Conservation (phyloP, 768 basidiomycete genomes). For the Phylloporus sp. region DNA sequence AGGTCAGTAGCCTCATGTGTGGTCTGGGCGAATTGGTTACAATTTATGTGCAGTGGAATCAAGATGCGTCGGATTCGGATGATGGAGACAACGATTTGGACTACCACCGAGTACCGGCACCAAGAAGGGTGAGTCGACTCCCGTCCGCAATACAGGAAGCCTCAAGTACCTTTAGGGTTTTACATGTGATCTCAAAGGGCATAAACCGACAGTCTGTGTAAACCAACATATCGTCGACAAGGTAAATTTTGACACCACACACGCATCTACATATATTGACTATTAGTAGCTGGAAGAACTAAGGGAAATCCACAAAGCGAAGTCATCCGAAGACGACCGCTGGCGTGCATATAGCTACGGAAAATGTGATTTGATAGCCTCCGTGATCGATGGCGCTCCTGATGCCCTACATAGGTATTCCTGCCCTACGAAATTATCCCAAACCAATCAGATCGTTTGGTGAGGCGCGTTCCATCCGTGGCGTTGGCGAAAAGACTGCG, state of each 20-base stretch:
- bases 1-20: slow-evolving; percentile 28
- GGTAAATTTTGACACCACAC: slow-evolving; percentile 35
- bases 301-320: slow-evolving; percentile 57
- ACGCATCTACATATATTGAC: too few relatives aligned
- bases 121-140: slow-evolving; percentile 28
- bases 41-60: slow-evolving; percentile 25
- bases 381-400: slow-evolving; percentile 8
- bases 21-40: not conserved
- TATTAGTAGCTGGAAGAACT: slow-evolving; percentile 57
- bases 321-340: slow-evolving; percentile 52
- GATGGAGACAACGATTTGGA: slow-evolving; percentile 26
- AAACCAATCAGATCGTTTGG: slow-evolving; percentile 51
- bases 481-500: slow-evolving; percentile 73
- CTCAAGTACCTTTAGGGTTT: slow-evolving; percentile 44
- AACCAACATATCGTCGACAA: slow-evolving; percentile 77
- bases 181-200: slow-evolving; percentile 53
- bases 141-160: not conserved
- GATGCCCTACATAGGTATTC: slow-evolving; percentile 48
- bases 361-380: slow-evolving; percentile 45
- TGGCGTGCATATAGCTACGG: slow-evolving; percentile 65
- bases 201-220: slow-evolving; percentile 33
- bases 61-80: slow-evolving; percentile 34
- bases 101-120: slow-evolving; percentile 13
- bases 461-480: slow-evolving; percentile 55
- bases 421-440: slow-evolving; percentile 50